Evolutionary conservation across 192 early-diverging fungal species (phyloP), one percentile per base, ranked within the genome.

Genomic region (Podila minutissima): DNA sequence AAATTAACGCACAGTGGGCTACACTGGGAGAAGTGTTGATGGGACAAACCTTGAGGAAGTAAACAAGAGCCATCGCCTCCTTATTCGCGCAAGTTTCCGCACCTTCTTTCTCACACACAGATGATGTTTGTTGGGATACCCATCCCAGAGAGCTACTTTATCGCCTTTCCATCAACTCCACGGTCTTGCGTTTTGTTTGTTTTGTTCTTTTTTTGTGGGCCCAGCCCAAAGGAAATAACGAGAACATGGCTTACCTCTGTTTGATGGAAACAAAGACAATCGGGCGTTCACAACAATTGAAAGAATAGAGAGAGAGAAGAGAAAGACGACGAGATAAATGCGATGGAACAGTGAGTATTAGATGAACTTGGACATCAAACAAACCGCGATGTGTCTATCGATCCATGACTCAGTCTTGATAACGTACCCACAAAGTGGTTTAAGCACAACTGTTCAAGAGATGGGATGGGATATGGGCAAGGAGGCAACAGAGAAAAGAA

Each of bases 341-440:
- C 13, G 41, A 46, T 12, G 12, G 12, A 46, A 46, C 13, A 46
- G 41, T 46, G 15, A 46, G 41, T 46, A 46, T 15, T 46, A 0
- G 41, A 4, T 46, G 13, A 46, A 8, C 41, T 46, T 46, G 41
- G 3, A 11, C 41, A 46, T 46, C 24, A 24, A 0, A 53, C 20
- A 55, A 17, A 26, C 17, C n/a, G 6, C 1, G 22, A 24, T 55
- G 51, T 46, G 41, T 46, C 15, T 13, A 46, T 46, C 35, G 17
- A 53, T 53, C 8, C 53, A 55, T 46, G 53, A 24, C 24, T 7
- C 1, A 22, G 22, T 26, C 2, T 24, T 22, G 11, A 9, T 2
- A n/a, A 55, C 53, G 5, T 55, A 55, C 53, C 53, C 53, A 55
- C 53, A 26, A 55, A 55, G 24, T 55, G 53, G 53, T 55, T 55